Evolutionary conservation across 306 rosid species (phyloP), one percentile per base, ranked within the genome.

Genomic region (Morella rubra): DNA sequence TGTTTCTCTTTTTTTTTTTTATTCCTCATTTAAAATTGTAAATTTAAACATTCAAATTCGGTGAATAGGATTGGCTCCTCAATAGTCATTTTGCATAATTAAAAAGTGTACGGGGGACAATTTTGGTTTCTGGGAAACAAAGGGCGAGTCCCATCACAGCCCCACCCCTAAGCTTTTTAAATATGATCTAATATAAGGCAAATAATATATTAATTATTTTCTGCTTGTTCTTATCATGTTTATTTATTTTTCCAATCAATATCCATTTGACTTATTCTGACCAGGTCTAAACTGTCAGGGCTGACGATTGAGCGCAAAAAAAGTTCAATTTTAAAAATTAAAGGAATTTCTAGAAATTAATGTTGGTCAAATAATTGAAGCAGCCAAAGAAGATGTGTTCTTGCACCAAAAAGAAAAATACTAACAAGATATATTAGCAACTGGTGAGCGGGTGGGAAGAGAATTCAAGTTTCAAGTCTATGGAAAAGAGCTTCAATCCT

Each of bases 101-200:
- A 3, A 10, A 4, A 10, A 10, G 51, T 14, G 3, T 11, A 47
- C 13, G 2, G 10, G 10, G 11, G 11, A 45, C 7, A 11, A 7
- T 47, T 11, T n/a, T 3, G 18, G 14, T 12, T 46, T 58, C 27
- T 24, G 27, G 27, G 59, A 16, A 24, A 73, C 66, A 59, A 73
- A 22, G n/a, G 53, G 62, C 71, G 5, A 44, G 74, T 52, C 69
- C 71, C 77, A 52, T 72, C 77, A 44, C 24, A 24, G 69, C 18
- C 42, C 56, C 78, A 73, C 77, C 62, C 14, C 32, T 5, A 40
- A 22, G 59, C 49, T 61, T 61, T 44, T 3, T 45, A n/a, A 2
- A 11, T 22, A 45, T 45, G 9, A 49, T 70, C 58, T 59, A 70
- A 60, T 27, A 68, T 9, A 13, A 1, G 4, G 8, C 9, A 1